phyloP scores from a whole-genome alignment of 768 basidiomycete genomes.

The Tephrocybe sp. region DNA sequence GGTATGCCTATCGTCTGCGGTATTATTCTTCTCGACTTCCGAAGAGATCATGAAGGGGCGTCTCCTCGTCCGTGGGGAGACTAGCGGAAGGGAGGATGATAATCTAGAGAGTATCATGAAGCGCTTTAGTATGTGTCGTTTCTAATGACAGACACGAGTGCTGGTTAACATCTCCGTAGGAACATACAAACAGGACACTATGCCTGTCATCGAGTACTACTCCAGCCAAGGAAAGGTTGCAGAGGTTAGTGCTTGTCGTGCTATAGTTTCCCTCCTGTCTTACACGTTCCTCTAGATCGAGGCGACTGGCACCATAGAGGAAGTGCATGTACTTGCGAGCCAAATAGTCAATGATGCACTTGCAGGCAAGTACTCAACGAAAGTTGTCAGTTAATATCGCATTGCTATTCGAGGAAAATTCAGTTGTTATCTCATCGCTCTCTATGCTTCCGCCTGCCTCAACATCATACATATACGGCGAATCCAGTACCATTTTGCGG shows the following conservation, averaged over 20 bases:
- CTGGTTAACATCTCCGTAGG: conserved; percentile 36
- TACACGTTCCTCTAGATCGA: conserved; percentile 50
- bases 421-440: neutral
- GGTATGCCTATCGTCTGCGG: conserved; percentile 80
- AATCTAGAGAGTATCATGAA: conserved; percentile 94
- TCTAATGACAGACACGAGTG: neutral
- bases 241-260: conserved; percentile 50
- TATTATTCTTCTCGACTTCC: conserved; percentile 85
- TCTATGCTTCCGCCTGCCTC: neutral
- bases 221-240: conserved; percentile 65
- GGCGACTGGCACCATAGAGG: conserved; percentile 41
- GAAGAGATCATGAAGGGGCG: conserved; percentile 87
- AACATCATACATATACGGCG: conserved; percentile 44
- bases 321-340: conserved; percentile 38
- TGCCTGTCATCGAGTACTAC: conserved; percentile 94
- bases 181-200: conserved; percentile 84
- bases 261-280: neutral
- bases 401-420: conserved; percentile 2
- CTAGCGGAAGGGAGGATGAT: conserved; percentile 94
- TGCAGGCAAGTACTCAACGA: conserved; percentile 19
- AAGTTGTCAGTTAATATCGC: conserved; percentile 4
- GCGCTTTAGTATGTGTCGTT: conserved; percentile 74
- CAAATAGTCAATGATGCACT: conserved; percentile 40
- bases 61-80: conserved; percentile 87
- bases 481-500: conserved; percentile 38